Evolutionary conservation across 306 rosid genomes (phyloP).

Genomic region (Inga laurina): DNA sequence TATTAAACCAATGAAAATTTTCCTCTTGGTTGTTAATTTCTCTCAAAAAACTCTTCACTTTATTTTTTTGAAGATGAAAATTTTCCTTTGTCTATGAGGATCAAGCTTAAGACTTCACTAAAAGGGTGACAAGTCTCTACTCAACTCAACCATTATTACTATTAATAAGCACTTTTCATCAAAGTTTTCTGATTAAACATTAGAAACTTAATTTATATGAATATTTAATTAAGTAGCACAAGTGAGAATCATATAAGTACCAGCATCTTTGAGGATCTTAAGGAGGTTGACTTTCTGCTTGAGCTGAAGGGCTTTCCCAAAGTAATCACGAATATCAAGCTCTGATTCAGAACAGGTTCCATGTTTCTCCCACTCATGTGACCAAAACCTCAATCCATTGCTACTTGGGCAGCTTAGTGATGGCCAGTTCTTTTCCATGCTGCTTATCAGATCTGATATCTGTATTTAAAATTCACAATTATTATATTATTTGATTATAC

Average conservation of each 20-base stretch:
- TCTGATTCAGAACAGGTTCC: slow-evolving; percentile 83
- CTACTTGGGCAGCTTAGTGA: slow-evolving; percentile 89
- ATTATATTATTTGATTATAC: too few species aligned
- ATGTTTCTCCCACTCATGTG: slow-evolving; percentile 92
- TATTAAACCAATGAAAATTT: too few species aligned
- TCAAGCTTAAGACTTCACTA: neutral
- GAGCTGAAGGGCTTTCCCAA: slow-evolving; percentile 61
- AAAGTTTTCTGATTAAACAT: too few species aligned
- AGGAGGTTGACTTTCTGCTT: slow-evolving; percentile 64
- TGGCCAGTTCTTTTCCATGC: slow-evolving; percentile 69
- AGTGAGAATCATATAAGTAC: slow-evolving; percentile 8
- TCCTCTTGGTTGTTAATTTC: too few species aligned
- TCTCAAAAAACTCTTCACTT: too few species aligned
- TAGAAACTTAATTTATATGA: neutral
- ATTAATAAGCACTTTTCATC: too few species aligned
- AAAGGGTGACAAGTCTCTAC: neutral
- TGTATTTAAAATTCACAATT: slow-evolving; percentile 14
- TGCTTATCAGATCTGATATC: slow-evolving; percentile 58
- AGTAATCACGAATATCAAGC: slow-evolving; percentile 67
- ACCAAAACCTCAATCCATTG: slow-evolving; percentile 74
- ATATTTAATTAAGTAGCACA: neutral
- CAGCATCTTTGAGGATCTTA: slow-evolving; percentile 51
- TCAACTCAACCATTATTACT: neutral
- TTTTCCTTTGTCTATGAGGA: neutral
- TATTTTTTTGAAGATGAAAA: too few species aligned